Evolutionary conservation across 176 grass and related monocot species (phyloP).

Genomic region (Ensete ventricosum): DNA sequence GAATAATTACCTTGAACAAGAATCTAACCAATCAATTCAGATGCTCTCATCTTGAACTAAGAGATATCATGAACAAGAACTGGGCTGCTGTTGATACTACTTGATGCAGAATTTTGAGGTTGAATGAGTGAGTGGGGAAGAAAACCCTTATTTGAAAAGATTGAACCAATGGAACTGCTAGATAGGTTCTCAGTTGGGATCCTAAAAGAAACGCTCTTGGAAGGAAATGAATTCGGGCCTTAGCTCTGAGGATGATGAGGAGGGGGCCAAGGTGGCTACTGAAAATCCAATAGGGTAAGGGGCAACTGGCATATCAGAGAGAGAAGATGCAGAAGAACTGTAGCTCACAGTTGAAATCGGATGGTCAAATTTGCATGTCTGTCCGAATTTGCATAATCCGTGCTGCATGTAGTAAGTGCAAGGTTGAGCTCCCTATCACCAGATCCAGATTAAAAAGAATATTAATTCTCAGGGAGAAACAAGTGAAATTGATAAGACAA

Average conservation of each 20-base stretch:
- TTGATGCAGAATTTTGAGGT: not conserved
- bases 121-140: not conserved
- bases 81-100: no score
- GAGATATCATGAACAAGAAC: no score
- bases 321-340: conserved; percentile 31
- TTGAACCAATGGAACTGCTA: conserved; percentile 2
- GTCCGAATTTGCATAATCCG: conserved; percentile 47
- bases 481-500: not conserved
- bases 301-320: conserved; percentile 31
- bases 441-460: not conserved
- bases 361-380: conserved; percentile 48
- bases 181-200: conserved; percentile 11
- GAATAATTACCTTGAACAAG: not conserved
- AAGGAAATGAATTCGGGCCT: conserved; percentile 20
- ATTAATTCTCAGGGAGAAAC: not conserved
- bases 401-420: conserved; percentile 36
- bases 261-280: not conserved
- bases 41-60: not conserved
- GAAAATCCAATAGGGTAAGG: conserved; percentile 32
- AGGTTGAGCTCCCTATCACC: conserved; percentile 30
- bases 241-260: conserved; percentile 13
- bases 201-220: conserved; percentile 14
- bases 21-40: not conserved
- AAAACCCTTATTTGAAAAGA: not conserved
- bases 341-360: conserved; percentile 30